Conservation (phyloP, 257 asterid genomes). For the Cruciata laevipes region DNA sequence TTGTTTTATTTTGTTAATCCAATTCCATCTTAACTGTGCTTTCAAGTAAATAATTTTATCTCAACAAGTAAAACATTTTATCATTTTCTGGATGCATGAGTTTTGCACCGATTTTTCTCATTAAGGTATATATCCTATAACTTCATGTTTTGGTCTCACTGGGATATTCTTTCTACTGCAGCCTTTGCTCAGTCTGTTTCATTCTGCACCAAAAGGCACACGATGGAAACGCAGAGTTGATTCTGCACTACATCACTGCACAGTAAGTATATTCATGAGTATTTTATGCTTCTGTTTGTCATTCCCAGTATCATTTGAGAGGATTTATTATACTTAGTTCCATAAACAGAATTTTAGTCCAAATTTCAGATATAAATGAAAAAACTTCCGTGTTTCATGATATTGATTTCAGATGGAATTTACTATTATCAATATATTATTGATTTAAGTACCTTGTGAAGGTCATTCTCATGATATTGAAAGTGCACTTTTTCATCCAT, state of each 20-base stretch:
- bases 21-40: too few species aligned
- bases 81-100: too few species aligned
- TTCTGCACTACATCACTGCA: slow-evolving; percentile 57
- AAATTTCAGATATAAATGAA: too few species aligned
- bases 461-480: neutral
- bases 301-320: neutral
- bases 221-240: slow-evolving; percentile 87
- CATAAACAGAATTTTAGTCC: neutral
- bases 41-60: too few species aligned
- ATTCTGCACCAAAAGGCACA: slow-evolving; percentile 69
- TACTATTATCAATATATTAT: neutral
- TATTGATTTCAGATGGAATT: neutral
- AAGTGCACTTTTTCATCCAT: neutral
- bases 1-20: too few species aligned
- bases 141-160: slow-evolving; percentile 7
- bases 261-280: slow-evolving; percentile 31
- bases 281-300: neutral
- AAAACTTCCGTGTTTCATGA: too few species aligned
- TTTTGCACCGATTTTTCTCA: too few species aligned
- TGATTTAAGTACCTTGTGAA: neutral
- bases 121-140: neutral
- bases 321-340: neutral
- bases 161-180: slow-evolving; percentile 24
- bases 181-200: slow-evolving; percentile 85
- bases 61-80: too few species aligned